phyloP scores from a whole-genome alignment of 2,329 filamentous ascomycete species.

The Myriosclerotinia scirpicola region DNA sequence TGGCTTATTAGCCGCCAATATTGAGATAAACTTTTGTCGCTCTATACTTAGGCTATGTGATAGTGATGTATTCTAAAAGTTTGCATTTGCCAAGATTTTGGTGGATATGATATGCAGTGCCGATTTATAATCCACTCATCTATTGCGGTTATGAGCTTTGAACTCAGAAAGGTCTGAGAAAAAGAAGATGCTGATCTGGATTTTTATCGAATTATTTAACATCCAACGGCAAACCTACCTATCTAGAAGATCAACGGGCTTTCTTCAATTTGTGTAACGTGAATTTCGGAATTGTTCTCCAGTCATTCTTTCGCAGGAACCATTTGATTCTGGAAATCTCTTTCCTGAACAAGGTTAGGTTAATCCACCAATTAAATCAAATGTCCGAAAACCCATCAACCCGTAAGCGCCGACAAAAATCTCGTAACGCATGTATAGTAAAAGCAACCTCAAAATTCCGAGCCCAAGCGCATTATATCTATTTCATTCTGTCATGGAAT shows the following conservation, averaged over 20 bases:
- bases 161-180: neutral
- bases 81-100: neutral
- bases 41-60: constrained; percentile 2
- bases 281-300: neutral
- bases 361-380: neutral
- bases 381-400: neutral
- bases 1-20: constrained; percentile 10
- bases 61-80: constrained; percentile 8
- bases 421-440: neutral
- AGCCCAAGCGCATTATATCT: neutral
- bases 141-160: neutral
- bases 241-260: neutral
- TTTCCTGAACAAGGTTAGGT: too few species aligned
- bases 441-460: neutral
- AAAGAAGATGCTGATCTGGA: neutral
- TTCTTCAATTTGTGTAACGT: neutral
- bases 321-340: neutral
- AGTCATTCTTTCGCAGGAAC: neutral
- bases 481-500: neutral
- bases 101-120: neutral
- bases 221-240: neutral
- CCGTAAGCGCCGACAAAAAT: constrained; percentile 5
- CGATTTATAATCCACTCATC: constrained; percentile 2
- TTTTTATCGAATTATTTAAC: neutral
- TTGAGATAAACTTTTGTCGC: neutral